phyloP scores from a whole-genome alignment of 2,329 filamentous ascomycete species.

The Graphilbum fragrans region DNA sequence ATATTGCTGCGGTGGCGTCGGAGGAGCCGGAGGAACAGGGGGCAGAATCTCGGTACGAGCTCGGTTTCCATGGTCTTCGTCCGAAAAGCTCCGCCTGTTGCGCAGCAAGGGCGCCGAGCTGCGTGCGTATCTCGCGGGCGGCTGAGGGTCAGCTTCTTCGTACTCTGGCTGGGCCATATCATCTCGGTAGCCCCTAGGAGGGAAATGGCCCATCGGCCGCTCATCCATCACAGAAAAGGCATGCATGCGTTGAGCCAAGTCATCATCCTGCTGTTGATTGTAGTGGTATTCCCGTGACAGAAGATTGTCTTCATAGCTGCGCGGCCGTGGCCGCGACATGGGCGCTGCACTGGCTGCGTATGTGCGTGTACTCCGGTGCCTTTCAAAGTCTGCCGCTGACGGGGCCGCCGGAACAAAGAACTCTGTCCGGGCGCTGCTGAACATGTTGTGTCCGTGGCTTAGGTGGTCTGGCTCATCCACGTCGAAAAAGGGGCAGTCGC shows the following conservation, averaged over 20 bases:
- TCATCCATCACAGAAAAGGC: conserved; percentile 23
- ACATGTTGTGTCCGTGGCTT: conserved; percentile 37
- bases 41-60: conserved; percentile 23
- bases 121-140: not conserved
- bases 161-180: not conserved
- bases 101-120: not conserved
- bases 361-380: conserved; percentile 6
- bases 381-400: conserved; percentile 17
- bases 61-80: conserved; percentile 40
- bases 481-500: conserved; percentile 72
- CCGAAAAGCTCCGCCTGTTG: conserved; percentile 42
- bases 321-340: conserved; percentile 18
- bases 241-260: conserved; percentile 23
- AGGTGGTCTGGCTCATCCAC: conserved; percentile 39
- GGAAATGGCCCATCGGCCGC: conserved; percentile 19
- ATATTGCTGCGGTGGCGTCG: conserved; percentile 11
- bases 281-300: conserved; percentile 26
- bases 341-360: conserved; percentile 5
- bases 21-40: conserved; percentile 14
- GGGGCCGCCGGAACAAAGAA: conserved; percentile 12
- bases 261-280: conserved; percentile 29
- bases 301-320: conserved; percentile 34
- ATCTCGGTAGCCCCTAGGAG: not conserved
- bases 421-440: conserved; percentile 19
- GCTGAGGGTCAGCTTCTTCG: conserved; percentile 23